Conservation (phyloP, 495 filamentous ascomycete genomes). For the Neurospora terricola region DNA sequence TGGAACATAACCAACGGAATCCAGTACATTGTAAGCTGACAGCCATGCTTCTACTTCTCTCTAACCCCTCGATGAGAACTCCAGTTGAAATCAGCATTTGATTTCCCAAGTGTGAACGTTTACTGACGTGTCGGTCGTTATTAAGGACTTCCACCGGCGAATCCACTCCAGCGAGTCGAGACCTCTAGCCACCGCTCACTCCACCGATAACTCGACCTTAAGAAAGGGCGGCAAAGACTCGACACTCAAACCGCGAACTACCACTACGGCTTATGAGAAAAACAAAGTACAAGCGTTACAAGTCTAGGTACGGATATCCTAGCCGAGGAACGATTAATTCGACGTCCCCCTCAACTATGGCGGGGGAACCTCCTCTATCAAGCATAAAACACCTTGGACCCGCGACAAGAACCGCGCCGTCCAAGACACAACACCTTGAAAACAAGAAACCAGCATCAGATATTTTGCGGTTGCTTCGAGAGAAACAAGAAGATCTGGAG, state of each 20-base stretch:
- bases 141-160: background rate
- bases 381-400: background rate
- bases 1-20: background rate
- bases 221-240: background rate
- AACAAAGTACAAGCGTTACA: background rate
- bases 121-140: background rate
- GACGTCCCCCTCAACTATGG: background rate
- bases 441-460: background rate
- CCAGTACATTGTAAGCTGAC: background rate
- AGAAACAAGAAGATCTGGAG: background rate
- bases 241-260: background rate
- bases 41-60: background rate
- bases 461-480: background rate
- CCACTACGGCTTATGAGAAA: background rate
- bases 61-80: background rate
- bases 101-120: background rate
- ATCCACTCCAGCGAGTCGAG: background rate
- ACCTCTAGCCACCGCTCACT: background rate
- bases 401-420: background rate
- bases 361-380: background rate
- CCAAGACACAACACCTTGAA: background rate
- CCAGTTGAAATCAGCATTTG: background rate
- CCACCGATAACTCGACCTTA: background rate
- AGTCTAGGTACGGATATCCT: background rate
- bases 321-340: background rate